Base-by-base conservation (phyloP, 805 yeast genomes). In the Saturnispora sanitii region DNA sequence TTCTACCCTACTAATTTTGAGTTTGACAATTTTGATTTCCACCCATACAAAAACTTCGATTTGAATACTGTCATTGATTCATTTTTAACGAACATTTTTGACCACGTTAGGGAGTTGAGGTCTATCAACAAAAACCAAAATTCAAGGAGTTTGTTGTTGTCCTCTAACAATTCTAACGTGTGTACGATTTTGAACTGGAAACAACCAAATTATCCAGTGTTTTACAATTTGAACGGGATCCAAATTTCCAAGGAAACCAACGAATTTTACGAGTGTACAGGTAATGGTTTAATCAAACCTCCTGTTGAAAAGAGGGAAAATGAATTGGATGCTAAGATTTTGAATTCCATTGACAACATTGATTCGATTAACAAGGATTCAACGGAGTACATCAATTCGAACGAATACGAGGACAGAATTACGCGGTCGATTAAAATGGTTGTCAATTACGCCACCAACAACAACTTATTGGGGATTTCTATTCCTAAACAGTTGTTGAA, bases 181-280 rank as follows among this genome's bases (percentile, higher is more conserved):
- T 92, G 97, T 61, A 85, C 95, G 9, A 82, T 86, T 35, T 64
- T 92, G 51, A 92, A 92, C 61, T 92, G 98, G 98, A 92, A 92
- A 61, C 98, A 92, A 62, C 97, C 98, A 12, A 90, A 90, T 58
- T 92, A 82, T 62, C 96, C 98, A 0, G 97, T 92, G 1, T 78
- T 92, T 49, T 82, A 84, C 62, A 75, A 79, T 42, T 75, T 88
- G 72, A 79, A 77, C 50, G 84, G 86, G n/a, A 64, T 79, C 9
- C 63, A 68, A 29, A 66, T 56, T 50, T 47, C 57, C 25, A 43
- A 49, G 8, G 37, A 26, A 2, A 35, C 43, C 2, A 59, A 62
- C 15, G 45, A 45, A 39, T 70, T 69, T 43, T 56, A 49, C 12
- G 48, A 60, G 23, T 61, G 64, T 30, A 60, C 71, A 2, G 65